Percentiles rank a stretch among this genome's conserved stretches.
Conservation (phyloP, 2,329 filamentous ascomycete genomes). For the Ophiosphaerella herpotricha region DNA sequence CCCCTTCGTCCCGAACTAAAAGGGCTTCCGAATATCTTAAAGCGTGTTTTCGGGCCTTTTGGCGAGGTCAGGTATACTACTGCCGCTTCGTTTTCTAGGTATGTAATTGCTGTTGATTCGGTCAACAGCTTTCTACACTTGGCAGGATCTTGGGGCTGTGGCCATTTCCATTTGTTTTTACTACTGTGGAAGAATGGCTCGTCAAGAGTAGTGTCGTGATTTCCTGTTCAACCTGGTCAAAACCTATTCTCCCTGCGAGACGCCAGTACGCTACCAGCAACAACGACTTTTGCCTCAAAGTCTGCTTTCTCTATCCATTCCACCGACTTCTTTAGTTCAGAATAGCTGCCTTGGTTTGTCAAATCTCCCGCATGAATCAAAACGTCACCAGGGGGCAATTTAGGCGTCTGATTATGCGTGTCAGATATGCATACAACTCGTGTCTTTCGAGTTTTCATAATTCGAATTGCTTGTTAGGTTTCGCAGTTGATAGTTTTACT, state of each 20-base stretch:
- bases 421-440: constrained; percentile 78
- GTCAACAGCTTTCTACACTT: constrained; percentile 61
- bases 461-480: neutral
- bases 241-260: neutral
- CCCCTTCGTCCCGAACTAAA: constrained; percentile 60
- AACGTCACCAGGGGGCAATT: constrained; percentile 72
- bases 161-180: constrained; percentile 61
- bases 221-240: constrained; percentile 55
- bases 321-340: constrained; percentile 64
- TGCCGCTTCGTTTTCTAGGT: constrained; percentile 64
- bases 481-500: too few relatives aligned
- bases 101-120: constrained; percentile 60
- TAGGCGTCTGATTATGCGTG: constrained; percentile 70
- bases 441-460: constrained; percentile 45
- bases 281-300: constrained; percentile 72
- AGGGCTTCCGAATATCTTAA: constrained; percentile 74
- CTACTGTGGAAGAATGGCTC: constrained; percentile 62
- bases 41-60: constrained; percentile 61
- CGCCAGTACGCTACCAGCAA: constrained; percentile 60
- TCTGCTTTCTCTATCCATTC: constrained; percentile 69
- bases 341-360: constrained; percentile 69
- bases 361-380: constrained; percentile 78
- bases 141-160: constrained; percentile 57
- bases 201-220: constrained; percentile 76
- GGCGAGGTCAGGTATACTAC: constrained; percentile 60